Evolutionary conservation across 208 protist species (phyloP).

Genomic region (Leptomonas seymouri): DNA sequence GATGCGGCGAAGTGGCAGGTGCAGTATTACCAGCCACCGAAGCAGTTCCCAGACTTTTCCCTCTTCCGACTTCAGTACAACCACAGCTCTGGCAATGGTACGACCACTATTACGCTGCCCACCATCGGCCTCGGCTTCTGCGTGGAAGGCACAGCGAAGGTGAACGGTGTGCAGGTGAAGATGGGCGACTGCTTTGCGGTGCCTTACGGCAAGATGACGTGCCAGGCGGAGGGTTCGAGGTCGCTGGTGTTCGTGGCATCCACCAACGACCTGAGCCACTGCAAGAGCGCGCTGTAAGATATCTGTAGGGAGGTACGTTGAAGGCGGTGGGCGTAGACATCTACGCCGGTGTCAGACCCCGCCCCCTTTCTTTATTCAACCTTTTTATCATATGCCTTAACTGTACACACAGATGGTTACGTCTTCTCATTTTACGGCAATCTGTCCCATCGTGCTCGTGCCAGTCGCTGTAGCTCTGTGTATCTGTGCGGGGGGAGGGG

Average conservation of each 20-base stretch:
- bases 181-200: constrained; percentile 82
- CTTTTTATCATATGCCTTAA: too few relatives aligned
- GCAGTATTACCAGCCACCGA: constrained; percentile 84
- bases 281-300: constrained; percentile 12
- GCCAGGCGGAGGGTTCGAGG: constrained; percentile 52
- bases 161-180: constrained; percentile 69
- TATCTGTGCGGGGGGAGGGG: too few relatives aligned
- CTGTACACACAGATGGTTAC: too few relatives aligned
- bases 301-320: too few relatives aligned
- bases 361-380: too few relatives aligned
- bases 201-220: constrained; percentile 67
- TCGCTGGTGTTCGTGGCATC: constrained; percentile 86
- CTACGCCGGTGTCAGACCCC: too few relatives aligned
- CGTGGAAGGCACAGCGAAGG: constrained; percentile 59
- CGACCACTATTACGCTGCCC: constrained; percentile 52
- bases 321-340: too few relatives aligned
- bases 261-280: constrained; percentile 49
- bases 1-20: constrained; percentile 64
- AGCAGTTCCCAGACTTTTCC: constrained; percentile 84
- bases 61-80: constrained; percentile 76
- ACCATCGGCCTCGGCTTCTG: constrained; percentile 90
- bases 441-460: too few relatives aligned
- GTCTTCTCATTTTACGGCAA: too few relatives aligned
- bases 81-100: constrained; percentile 38
- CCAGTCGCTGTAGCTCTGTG: too few relatives aligned